Base-by-base conservation (phyloP, 768 basidiomycete species). In the Phallus indusiatus region DNA sequence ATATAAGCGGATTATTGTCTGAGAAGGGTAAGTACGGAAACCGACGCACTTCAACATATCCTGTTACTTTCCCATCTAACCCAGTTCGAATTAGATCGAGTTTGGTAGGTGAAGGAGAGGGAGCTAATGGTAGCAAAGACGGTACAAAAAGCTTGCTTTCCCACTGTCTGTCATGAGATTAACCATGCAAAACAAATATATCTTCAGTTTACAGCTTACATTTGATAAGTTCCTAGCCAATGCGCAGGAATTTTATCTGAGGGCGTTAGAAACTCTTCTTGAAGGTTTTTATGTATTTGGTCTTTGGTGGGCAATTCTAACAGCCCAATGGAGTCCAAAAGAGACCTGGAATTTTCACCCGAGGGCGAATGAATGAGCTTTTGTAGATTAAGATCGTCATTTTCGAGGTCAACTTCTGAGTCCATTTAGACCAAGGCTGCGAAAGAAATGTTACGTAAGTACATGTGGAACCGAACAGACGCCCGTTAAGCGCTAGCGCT, bases 191-290 rank as follows among this genome's bases (percentile, higher is more conserved):
- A 54, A 52, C 51, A 36, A 17, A 47, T 28, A 49, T 46, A 62
- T 36, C 2, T 55, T 62, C n/a, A 56, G 53, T 56, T 47, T 49
- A 28, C 55, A 55, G 65, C 83, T 63, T 73, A 95, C 94, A 87
- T 76, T 78, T 95, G 94, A 72, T 94, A 94, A 35, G 77, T 78
- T 55, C 85, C 78, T 53, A 95, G 75, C 81, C 86, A 88, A 61
- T 88, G 83, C 8, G 76, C 73, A 1, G 86, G 88, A 18, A 95
- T 72, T 35, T 70, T 76, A 48, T 78, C 75, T 51, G 81, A 82
- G 2, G 92, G 92, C 18, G 84, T 72, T 34, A 95, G 75, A 21
- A 95, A 73, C 61, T 81, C 81, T 61, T 83, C 75, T 68, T 95
- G 91, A 56, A 97, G 83, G 60, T 86, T 80, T 54, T 70, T 74